A percentile compares a stretch with the other conserved stretches of the same genome.
Evolutionary conservation across 495 filamentous ascomycete species (phyloP).

Genomic region (Penicillium waksmanii): DNA sequence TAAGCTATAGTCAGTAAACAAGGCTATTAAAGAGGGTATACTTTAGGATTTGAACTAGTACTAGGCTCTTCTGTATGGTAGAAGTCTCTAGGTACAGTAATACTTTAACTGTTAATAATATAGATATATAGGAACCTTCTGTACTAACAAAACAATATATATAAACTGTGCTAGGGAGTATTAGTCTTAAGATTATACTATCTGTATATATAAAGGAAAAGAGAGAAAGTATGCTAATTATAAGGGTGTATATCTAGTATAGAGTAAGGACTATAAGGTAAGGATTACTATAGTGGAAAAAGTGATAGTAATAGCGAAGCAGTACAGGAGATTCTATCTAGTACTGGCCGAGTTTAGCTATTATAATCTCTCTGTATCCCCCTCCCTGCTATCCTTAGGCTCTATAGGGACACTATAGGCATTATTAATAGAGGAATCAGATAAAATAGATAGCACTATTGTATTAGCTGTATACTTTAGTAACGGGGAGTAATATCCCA

Average conservation of each 20-base stretch:
- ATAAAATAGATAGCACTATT: no score
- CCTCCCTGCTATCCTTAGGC: no score
- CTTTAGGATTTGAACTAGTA: neutral
- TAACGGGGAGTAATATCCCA: no score
- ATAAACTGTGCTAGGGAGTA: conserved; percentile 4
- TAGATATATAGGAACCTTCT: conserved; percentile 12
- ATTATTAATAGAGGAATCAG: no score
- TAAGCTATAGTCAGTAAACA: neutral
- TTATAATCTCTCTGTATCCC: no score
- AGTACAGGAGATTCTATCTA: no score
- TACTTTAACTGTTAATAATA: conserved; percentile 9
- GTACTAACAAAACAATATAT: neutral
- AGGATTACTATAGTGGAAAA: no score
- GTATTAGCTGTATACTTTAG: no score
- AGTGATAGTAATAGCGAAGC: no score
- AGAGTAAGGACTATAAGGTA: neutral
- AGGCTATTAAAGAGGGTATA: conserved; percentile 4
- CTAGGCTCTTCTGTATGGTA: conserved; percentile 1
- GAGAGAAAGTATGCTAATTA: conserved; percentile 12
- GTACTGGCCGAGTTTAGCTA: no score
- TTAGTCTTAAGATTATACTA: conserved; percentile 3
- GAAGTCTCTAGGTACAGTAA: neutral
- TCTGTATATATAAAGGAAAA: neutral
- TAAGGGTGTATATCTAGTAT: conserved; percentile 6
- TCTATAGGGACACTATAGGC: no score